Evolutionary conservation across 202 grass and related monocot species (phyloP).

Genomic region (Schoenoplectus triqueter): DNA sequence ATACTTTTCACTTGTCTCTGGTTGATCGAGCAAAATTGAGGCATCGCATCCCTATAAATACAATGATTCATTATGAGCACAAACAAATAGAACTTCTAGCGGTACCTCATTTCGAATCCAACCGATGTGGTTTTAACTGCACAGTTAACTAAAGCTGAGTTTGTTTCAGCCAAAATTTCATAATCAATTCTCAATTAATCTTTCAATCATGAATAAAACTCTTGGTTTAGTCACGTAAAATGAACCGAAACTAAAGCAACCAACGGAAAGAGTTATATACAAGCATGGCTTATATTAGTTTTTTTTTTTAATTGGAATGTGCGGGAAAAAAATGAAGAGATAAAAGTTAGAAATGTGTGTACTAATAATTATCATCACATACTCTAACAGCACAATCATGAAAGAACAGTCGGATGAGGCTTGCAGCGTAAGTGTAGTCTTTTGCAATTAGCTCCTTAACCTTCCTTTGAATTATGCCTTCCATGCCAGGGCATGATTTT

Average conservation of each 20-base stretch:
- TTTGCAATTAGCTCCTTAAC: conserved; percentile 51
- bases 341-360: background rate
- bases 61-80: background rate
- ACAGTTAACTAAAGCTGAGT: background rate
- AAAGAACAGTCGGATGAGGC: conserved; percentile 73
- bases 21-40: conserved; percentile 64
- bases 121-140: background rate
- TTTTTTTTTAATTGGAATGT: background rate
- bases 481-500: conserved; percentile 63
- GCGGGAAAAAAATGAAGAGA: background rate
- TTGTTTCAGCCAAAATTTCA: background rate
- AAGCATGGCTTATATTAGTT: too few relatives aligned
- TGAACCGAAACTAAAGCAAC: background rate
- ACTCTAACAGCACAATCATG: conserved; percentile 86
- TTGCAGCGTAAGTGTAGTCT: conserved; percentile 57
- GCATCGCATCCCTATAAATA: conserved; percentile 66
- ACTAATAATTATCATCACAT: background rate
- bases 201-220: background rate
- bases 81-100: background rate
- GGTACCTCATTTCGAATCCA: background rate
- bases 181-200: background rate
- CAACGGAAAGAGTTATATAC: background rate
- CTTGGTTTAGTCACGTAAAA: background rate
- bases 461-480: conserved; percentile 57
- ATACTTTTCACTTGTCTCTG: conserved; percentile 56